phyloP scores from a whole-genome alignment of 345 rosid genomes.

The Syzygium aqueum region DNA sequence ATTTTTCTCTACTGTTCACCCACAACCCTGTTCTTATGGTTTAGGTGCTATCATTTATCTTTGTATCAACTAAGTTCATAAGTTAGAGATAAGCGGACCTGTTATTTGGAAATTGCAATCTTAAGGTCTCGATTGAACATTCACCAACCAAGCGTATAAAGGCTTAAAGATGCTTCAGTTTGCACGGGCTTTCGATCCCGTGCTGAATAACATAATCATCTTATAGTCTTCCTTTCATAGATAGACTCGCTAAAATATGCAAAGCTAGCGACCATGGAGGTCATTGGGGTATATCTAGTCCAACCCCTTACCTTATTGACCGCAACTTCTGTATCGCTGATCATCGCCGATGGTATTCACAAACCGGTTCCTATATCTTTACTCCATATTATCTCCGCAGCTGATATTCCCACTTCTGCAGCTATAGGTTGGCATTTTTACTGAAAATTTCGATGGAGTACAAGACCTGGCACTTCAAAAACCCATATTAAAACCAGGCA shows the following conservation, averaged over 20 bases:
- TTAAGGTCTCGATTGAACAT: neutral
- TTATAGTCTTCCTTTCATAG: neutral
- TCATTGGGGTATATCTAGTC: neutral
- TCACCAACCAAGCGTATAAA: neutral
- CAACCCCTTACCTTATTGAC: neutral
- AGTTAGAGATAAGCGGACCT: too few relatives aligned
- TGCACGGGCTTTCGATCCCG: neutral
- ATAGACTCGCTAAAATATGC: neutral
- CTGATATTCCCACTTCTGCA: neutral
- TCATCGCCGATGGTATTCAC: neutral
- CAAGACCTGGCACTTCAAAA: neutral
- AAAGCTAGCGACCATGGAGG: neutral
- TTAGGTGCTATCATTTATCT: too few relatives aligned
- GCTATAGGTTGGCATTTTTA: neutral
- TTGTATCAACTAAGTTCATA: too few relatives aligned
- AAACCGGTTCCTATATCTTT: neutral
- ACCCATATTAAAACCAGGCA: neutral
- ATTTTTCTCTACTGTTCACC: too few relatives aligned
- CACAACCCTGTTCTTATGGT: too few relatives aligned
- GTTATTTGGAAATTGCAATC: neutral
- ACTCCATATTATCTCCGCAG: neutral
- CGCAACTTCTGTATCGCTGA: neutral
- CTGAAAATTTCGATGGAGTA: neutral
- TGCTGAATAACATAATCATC: neutral
- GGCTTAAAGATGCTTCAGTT: neutral